Base-by-base conservation (phyloP, 2,329 filamentous ascomycete species). In the Elsinoe australis region DNA sequence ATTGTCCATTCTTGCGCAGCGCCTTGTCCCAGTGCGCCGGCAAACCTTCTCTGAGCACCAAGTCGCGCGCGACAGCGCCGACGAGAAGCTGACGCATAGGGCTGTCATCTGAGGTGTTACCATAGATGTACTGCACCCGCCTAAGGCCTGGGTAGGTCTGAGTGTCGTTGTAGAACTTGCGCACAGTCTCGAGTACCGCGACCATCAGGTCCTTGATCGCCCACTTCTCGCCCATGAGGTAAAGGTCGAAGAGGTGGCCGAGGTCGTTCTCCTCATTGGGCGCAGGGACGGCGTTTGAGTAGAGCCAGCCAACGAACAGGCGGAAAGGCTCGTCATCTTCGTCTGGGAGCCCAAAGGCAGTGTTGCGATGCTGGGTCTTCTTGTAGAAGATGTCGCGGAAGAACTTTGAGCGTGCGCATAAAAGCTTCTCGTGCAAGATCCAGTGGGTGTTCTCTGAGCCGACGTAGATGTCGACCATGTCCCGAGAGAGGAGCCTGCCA, bases 401-500 rank as follows among this genome's bases (percentile, higher is more conserved):
- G 66, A 73, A 75, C 39, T 68, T 67, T 26, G 71, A 74, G 61
- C 74, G 68, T 56, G 74, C 59, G 65, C 71, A 75, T 36, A 77
- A 69, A 5, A 77, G 72, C 54, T 74, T 74, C 57, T 77, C 72
- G 65, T 76, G 74, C 3, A 77, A 65, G 49, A 71, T 67, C 72
- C 72, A 77, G 60, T 73, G 71, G 1, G 72, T 75, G 63, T 73
- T 73, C 28, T 74, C 69, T 5, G 65, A 53, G 47, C 74, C 74
- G 59, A 77, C 71, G 59, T 76, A 76, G 61, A 77, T 69, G 62
- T 76, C 71, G 50, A 76, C 74, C 63, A 76, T 70, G 51, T 71
- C 68, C 49, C 66, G 68, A 50, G 72, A 73, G 53, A 77, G 70
- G 55, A 77, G 71, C 63, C 71, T 74, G 50, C n/a, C 14, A 22